Base-by-base conservation (phyloP, 2,329 filamentous ascomycete genomes). In the Colletotrichum filicis region DNA sequence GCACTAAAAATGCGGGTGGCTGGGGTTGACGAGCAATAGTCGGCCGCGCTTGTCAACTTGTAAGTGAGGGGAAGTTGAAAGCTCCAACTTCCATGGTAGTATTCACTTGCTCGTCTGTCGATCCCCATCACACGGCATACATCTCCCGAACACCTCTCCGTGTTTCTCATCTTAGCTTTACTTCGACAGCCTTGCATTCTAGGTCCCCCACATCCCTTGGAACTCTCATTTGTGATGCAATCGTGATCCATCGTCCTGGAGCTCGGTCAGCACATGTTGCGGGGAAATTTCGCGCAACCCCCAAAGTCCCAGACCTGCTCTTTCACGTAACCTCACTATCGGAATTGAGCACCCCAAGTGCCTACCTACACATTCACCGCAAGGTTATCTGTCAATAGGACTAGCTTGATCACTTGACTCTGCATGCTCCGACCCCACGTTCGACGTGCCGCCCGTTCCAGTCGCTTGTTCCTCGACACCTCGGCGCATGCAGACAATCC, bases 11-110 rank as follows among this genome's bases (percentile, higher is more conserved):
- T 26, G 28, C 46, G 55, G 28, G 65, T 62, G 65, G 69, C n/a
- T 69, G 53, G 58, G 56, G 19, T n/a, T 58, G 22, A 46, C n/a
- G 8, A 19, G 24, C 24, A 16, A 59, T 14, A 63, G 19, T 57
- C n/a, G 42, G 42, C 42, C 42, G 42, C 19, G 42, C 42, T 49
- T 49, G 19, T 22, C 42, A 49, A 42, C 32, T 64, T 32, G n/a
- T 6, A 57, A 61, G 35, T 69, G 60, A 73, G 70, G 70, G 70
- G 60, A 73, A 70, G 7, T 42, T 42, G 70, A 55, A 73, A 65
- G 7, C 55, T 53, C 32, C 53, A 35, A 56, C 9, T 11, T 37
- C 28, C 24, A 32, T 55, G 65, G 65, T 72, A 42, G 58, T 59
- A 60, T 73, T 56, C 59, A 28, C 14, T 32, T 42, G 24, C 35